These are phyloP conservation scores for Colletotrichum horii DNA, from an alignment of 2,329 filamentous ascomycete species.

Conservation along the genomic window DNA sequence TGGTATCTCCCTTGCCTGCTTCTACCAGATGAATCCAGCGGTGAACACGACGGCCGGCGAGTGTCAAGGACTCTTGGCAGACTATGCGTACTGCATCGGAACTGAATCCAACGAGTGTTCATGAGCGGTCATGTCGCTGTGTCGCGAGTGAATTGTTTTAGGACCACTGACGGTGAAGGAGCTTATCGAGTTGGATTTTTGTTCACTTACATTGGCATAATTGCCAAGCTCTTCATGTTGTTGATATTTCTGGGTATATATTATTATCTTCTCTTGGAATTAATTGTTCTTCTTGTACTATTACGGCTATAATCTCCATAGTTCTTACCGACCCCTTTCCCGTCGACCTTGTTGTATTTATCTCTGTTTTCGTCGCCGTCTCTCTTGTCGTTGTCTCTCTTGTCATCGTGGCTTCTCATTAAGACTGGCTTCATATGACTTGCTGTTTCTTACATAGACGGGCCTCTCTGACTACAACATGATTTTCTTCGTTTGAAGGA, in stretches of 20 bases:
- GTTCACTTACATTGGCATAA: background rate
- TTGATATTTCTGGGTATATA: background rate
- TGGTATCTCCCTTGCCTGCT: background rate
- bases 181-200: background rate
- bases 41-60: background rate
- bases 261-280: background rate
- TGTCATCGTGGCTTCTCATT: background rate
- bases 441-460: background rate
- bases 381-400: background rate
- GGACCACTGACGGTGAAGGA: background rate
- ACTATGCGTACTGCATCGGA: background rate
- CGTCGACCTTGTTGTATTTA: background rate
- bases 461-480: background rate
- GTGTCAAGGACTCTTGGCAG: background rate
- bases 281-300: background rate
- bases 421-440: background rate
- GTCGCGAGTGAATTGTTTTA: background rate
- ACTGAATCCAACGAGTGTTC: background rate
- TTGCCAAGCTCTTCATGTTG: rapidly evolving
- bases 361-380: background rate
- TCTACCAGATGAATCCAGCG: background rate
- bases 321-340: background rate
- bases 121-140: background rate
- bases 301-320: background rate
- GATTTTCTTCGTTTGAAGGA: background rate